A percentile compares a stretch with the other conserved stretches of the same genome.
Evolutionary conservation across 2,329 filamentous ascomycete species (phyloP).

Genomic region (Alternaria hordeiaustralica): DNA sequence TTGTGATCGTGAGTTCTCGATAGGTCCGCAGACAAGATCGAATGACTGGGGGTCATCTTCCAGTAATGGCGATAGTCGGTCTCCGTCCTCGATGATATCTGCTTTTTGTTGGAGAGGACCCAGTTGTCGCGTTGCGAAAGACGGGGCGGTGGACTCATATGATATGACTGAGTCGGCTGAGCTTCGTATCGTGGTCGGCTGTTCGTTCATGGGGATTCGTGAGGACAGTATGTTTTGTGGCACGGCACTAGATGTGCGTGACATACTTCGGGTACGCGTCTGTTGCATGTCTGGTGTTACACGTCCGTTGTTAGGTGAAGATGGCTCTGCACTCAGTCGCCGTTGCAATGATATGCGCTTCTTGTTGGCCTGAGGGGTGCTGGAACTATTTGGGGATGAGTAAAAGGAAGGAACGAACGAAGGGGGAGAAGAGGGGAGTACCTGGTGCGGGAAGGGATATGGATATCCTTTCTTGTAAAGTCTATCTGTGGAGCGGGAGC

Average conservation of each 20-base stretch:
- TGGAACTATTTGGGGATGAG: conserved; percentile 31
- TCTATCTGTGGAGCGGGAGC: conserved; percentile 41
- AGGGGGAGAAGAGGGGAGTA: conserved; percentile 13
- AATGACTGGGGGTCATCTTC: conserved; percentile 62
- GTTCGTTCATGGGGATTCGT: conserved; percentile 24
- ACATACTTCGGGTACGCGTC: conserved; percentile 19
- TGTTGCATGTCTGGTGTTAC: conserved; percentile 23
- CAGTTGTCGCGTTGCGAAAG: conserved; percentile 41
- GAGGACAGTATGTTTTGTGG: conserved; percentile 13
- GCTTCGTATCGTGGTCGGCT: conserved; percentile 34
- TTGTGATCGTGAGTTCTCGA: conserved; percentile 32
- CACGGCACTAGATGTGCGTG: conserved; percentile 16
- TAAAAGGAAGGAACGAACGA: neutral
- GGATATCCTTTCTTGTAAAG: conserved; percentile 45
- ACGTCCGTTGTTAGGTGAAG: conserved; percentile 18
- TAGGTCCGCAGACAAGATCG: conserved; percentile 58
- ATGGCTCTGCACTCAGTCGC: conserved; percentile 23
- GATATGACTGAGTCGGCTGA: conserved; percentile 47
- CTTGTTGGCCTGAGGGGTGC: conserved; percentile 26
- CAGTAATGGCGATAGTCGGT: conserved; percentile 55
- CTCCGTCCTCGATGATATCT: conserved; percentile 49
- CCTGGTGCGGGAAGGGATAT: conserved; percentile 48
- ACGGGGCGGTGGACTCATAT: conserved; percentile 42
- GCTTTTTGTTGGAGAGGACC: conserved; percentile 54
- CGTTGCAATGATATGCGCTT: conserved; percentile 25